Evolutionary conservation across 768 basidiomycete species (phyloP).

Genomic region (Aureoboletus auriporus): DNA sequence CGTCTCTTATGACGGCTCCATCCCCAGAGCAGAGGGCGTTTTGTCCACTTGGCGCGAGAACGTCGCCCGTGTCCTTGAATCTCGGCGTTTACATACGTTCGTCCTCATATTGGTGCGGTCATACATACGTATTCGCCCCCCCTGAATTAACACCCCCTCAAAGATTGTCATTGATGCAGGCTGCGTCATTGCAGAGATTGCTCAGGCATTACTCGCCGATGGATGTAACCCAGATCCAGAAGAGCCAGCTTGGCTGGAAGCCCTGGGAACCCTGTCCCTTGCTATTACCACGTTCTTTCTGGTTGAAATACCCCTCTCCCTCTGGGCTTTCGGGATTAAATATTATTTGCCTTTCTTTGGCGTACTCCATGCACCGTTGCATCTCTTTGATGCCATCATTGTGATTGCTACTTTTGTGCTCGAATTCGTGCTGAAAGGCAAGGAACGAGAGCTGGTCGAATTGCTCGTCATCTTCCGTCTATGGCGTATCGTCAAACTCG

Average conservation of each 20-base stretch:
- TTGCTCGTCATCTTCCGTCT: constrained; percentile 71
- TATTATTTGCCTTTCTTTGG: constrained; percentile 62
- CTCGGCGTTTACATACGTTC: constrained; percentile 46
- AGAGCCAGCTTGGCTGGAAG: constrained; percentile 57
- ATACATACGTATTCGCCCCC: constrained; percentile 8
- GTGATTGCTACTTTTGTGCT: constrained; percentile 72
- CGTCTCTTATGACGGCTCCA: constrained; percentile 17
- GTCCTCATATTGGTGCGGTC: constrained; percentile 55
- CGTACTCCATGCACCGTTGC: constrained; percentile 55
- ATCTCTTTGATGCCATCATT: constrained; percentile 69
- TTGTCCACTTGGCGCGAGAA: constrained; percentile 26
- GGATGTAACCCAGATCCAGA: constrained; percentile 44
- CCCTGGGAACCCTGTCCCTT: constrained; percentile 60
- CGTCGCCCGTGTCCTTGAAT: constrained; percentile 50
- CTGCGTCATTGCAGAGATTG: constrained; percentile 72
- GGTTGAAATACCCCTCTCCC: constrained; percentile 66
- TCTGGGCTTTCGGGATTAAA: constrained; percentile 62
- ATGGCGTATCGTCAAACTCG: constrained; percentile 78
- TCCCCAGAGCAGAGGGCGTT: constrained; percentile 3
- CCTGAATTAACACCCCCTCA: constrained; percentile 6
- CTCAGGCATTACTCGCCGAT: constrained; percentile 59
- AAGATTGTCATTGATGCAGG: constrained; percentile 61
- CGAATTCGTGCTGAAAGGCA: constrained; percentile 65
- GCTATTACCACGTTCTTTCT: constrained; percentile 70
- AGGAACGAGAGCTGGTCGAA: constrained; percentile 64